Evolutionary conservation across 768 basidiomycete genomes (phyloP).

Genomic region (Ephemerocybe angulata): DNA sequence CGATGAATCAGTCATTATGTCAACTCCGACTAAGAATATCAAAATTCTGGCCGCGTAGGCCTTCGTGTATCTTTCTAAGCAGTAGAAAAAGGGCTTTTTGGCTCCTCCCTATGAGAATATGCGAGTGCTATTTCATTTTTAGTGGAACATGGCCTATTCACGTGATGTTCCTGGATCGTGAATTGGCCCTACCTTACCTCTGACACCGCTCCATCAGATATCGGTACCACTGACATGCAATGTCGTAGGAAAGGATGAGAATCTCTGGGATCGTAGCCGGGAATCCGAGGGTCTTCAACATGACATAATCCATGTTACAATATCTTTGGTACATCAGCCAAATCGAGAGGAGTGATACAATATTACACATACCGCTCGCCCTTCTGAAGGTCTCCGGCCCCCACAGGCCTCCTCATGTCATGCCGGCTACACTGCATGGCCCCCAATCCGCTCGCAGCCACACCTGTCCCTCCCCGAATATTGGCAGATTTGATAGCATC

Average conservation of each 20-base stretch:
- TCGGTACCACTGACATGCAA: conserved; percentile 21
- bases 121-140: too few relatives aligned
- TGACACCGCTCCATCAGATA: conserved; percentile 7
- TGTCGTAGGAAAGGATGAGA: conserved; percentile 28
- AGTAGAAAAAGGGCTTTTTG: too few relatives aligned
- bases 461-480: conserved; percentile 16
- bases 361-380: conserved; percentile 25
- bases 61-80: too few relatives aligned
- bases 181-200: too few relatives aligned
- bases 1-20: too few relatives aligned
- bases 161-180: too few relatives aligned
- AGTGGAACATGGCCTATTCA: too few relatives aligned
- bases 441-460: conserved; percentile 26
- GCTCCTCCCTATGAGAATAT: too few relatives aligned
- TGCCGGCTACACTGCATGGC: conserved; percentile 28
- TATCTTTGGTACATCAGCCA: conserved; percentile 16
- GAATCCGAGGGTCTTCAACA: conserved; percentile 11
- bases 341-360: not conserved
- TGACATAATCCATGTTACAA: conserved; percentile 27
- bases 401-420: conserved; percentile 23
- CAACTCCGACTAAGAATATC: too few relatives aligned
- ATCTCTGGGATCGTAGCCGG: not conserved
- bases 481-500: conserved; percentile 18
- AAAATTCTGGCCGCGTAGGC: too few relatives aligned
- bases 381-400: conserved; percentile 30